Evolutionary conservation across 2,329 filamentous ascomycete genomes (phyloP).

Genomic region (Tolypocladium guangdongense): DNA sequence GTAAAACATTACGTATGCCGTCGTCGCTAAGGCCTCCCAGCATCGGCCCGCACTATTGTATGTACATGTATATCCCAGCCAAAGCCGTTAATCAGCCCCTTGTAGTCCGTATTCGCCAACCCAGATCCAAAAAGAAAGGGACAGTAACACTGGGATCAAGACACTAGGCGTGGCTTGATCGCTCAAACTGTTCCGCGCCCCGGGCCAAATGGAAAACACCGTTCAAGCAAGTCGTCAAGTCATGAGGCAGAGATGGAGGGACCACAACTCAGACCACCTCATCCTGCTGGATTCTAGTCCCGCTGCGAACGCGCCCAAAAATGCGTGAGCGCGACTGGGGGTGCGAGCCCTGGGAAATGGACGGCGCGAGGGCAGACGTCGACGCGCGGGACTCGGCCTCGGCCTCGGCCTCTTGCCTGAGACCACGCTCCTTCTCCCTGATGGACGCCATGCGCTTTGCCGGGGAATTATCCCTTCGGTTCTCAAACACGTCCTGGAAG

Average conservation of each 20-base stretch:
- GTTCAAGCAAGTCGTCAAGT: background rate
- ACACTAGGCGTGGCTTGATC: too few species aligned
- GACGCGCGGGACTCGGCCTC: conserved; percentile 13
- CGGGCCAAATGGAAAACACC: background rate
- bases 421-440: conserved; percentile 23
- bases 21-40: background rate
- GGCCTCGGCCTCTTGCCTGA: conserved; percentile 14
- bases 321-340: conserved; percentile 17
- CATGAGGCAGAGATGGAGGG: background rate
- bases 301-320: conserved; percentile 16
- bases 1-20: background rate
- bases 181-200: background rate
- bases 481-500: conserved; percentile 35
- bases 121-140: background rate
- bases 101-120: too few species aligned
- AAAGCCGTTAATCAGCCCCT: background rate
- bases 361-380: conserved; percentile 15
- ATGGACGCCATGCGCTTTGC: conserved; percentile 26
- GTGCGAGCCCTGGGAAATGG: conserved; percentile 9
- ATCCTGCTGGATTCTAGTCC: conserved; percentile 15
- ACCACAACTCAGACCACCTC: conserved; percentile 15
- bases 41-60: background rate
- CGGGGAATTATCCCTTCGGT: conserved; percentile 24
- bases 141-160: background rate
- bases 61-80: background rate